Conservation (phyloP, 495 filamentous ascomycete genomes). For the Trichoderma gamsii region DNA sequence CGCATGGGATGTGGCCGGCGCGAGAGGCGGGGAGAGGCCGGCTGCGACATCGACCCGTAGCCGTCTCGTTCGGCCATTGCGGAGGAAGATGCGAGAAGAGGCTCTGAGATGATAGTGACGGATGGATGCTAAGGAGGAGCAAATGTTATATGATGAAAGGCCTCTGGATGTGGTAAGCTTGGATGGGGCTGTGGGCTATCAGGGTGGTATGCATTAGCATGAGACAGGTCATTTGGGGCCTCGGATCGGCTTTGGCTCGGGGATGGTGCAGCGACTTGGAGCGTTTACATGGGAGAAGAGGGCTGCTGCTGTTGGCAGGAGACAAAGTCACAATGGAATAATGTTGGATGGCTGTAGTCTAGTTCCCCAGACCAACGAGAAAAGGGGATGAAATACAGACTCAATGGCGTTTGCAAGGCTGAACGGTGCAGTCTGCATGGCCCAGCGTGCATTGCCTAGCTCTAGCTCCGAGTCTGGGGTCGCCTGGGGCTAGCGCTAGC, state of each 20-base stretch:
- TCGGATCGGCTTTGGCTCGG: background rate
- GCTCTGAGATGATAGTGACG: background rate
- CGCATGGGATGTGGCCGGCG: slow-evolving; percentile 4
- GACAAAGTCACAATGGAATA: too few relatives aligned
- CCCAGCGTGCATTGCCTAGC: background rate
- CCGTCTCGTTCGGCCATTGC: slow-evolving; percentile 11
- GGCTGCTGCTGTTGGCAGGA: too few relatives aligned
- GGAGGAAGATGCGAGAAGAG: background rate
- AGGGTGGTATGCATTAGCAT: background rate
- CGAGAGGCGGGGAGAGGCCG: background rate
- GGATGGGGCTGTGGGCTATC: background rate
- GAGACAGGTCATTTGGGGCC: background rate
- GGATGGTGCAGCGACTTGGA: background rate
- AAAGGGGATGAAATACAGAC: background rate
- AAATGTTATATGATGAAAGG: background rate
- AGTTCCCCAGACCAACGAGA: background rate
- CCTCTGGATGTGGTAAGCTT: background rate
- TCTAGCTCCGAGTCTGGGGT: background rate
- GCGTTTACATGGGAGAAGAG: background rate
- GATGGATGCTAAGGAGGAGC: background rate
- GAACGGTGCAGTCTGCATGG: background rate
- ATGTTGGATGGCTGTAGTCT: too few relatives aligned
- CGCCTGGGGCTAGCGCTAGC: background rate
- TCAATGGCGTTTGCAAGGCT: background rate
- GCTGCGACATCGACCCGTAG: slow-evolving; percentile 10